Base-by-base conservation (phyloP, 73 alveolate species). In the Halteria grandinella region DNA sequence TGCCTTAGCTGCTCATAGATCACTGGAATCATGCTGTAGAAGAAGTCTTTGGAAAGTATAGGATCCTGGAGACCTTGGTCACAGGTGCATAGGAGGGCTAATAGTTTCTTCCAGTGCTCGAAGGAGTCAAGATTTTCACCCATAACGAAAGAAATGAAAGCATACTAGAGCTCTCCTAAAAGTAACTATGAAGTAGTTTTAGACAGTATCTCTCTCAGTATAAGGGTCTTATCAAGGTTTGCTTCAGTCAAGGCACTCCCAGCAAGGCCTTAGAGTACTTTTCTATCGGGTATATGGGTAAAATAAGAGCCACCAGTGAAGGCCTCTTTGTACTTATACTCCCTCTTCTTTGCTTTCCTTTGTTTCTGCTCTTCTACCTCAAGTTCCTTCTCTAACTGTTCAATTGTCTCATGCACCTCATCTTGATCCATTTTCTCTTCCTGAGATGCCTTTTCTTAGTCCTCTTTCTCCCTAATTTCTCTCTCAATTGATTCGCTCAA, bases 101-200 rank as follows among this genome's bases (percentile, higher is more conserved):
- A 10, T 17, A 87, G 24, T 23, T 48, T 59, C 54, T 87, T 87
- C 95, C 95, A 87, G 31, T 87, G 78, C 40, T 87, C 88, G 41
- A 80, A 81, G 25, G 86, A 59, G 6, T 72, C 89, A 21, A 72
- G 87, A 29, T 37, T 66, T 23, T 81, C 83, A 23, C 89, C 91
- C 34, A 87, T 62, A 36, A 87, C 23, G 69, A 87, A 87, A 0
- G 75, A 39, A 1, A 87, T 73, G 73, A 87, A 87, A 1, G 91
- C 75, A 45, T 81, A 80, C 47, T 87, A 62, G 34, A 87, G 43
- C 52, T 87, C 95, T 12, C 95, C 95, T 8, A 87, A 45, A 33
- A 87, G 62, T 4, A 17, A 11, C 15, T 11, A 29, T 1, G 12
- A 14, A 28, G 48, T 21, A 32, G 31, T 27, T n/a, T n/a, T n/a